phyloP scores from a whole-genome alignment of 495 filamentous ascomycete species.

The Bombardia bombarda region DNA sequence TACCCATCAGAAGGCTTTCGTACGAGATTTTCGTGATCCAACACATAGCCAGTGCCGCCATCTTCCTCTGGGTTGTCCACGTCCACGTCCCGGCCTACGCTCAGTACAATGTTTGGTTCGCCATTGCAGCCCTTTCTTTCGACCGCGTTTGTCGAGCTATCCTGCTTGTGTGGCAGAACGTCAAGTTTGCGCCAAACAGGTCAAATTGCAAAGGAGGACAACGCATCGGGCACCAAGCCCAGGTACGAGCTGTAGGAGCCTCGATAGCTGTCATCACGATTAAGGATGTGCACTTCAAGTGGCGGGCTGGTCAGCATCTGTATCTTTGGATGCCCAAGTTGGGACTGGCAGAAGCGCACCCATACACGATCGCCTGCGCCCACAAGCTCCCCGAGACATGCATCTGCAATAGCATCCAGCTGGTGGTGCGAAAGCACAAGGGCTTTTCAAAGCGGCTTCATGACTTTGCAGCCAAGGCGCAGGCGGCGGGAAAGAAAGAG shows the following conservation, averaged over 20 bases:
- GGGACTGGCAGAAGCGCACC: slow-evolving; percentile 64
- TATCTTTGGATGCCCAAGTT: slow-evolving; percentile 67
- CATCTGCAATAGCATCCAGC: slow-evolving; percentile 55
- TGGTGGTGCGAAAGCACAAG: slow-evolving; percentile 61
- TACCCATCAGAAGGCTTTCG: slow-evolving; percentile 56
- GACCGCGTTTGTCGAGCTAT: slow-evolving; percentile 53
- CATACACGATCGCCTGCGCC: slow-evolving; percentile 65
- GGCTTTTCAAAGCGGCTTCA: slow-evolving; percentile 66
- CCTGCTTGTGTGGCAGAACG: slow-evolving; percentile 54
- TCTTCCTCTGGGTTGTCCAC: slow-evolving; percentile 61
- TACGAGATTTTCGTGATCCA: slow-evolving; percentile 83
- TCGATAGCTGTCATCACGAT: slow-evolving; percentile 64
- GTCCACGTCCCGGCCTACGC: slow-evolving; percentile 54
- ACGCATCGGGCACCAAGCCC: slow-evolving; percentile 48
- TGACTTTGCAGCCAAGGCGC: slow-evolving; percentile 48
- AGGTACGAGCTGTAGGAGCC: slow-evolving; percentile 53
- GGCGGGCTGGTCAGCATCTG: slow-evolving; percentile 72
- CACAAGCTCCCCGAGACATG: slow-evolving; percentile 36
- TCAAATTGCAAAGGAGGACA: slow-evolving; percentile 32
- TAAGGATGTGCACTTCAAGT: slow-evolving; percentile 57
- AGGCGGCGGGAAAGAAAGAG: slow-evolving; percentile 22
- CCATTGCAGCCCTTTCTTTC: slow-evolving; percentile 61
- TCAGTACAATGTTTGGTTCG: slow-evolving; percentile 60
- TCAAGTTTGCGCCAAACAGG: slow-evolving; percentile 36
- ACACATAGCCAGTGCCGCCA: slow-evolving; percentile 59